phyloP scores from a whole-genome alignment of 768 basidiomycete species.

The Podaxis sp. region DNA sequence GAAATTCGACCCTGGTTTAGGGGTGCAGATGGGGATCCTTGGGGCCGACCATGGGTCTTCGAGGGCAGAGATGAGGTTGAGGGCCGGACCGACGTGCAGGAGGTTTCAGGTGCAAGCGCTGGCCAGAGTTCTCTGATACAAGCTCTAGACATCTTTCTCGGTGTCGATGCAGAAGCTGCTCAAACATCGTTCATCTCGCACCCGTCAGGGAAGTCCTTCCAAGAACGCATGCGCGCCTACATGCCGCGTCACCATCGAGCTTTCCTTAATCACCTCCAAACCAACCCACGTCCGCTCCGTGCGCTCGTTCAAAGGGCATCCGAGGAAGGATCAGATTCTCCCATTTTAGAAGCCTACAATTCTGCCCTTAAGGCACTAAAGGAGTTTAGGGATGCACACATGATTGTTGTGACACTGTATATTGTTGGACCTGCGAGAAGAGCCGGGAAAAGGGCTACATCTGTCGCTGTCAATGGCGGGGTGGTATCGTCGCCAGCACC shows the following conservation, averaged over 20 bases:
- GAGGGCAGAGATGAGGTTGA: conserved; percentile 55
- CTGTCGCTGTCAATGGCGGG: background rate
- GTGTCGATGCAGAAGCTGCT: conserved; percentile 41
- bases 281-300: conserved; percentile 61
- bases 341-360: conserved; percentile 60
- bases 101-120: conserved; percentile 77
- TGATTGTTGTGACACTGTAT: conserved; percentile 72
- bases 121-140: conserved; percentile 82
- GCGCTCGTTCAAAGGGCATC: conserved; percentile 40
- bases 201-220: conserved; percentile 40
- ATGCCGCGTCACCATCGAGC: conserved; percentile 82
- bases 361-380: conserved; percentile 63
- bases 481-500: background rate
- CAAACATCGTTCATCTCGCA: conserved; percentile 7
- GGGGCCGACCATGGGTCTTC: conserved; percentile 50
- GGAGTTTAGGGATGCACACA: conserved; percentile 73
- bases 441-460: conserved; percentile 18
- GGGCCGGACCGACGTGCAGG: conserved; percentile 41
- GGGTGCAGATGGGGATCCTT: conserved; percentile 57
- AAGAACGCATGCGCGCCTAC: conserved; percentile 74
- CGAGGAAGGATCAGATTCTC: conserved; percentile 19
- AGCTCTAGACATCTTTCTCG: conserved; percentile 70
- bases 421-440: conserved; percentile 69
- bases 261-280: conserved; percentile 69
- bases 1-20: conserved; percentile 80